phyloP scores from a whole-genome alignment of 805 yeast genomes.

The Danielozyma ontarioensis region DNA sequence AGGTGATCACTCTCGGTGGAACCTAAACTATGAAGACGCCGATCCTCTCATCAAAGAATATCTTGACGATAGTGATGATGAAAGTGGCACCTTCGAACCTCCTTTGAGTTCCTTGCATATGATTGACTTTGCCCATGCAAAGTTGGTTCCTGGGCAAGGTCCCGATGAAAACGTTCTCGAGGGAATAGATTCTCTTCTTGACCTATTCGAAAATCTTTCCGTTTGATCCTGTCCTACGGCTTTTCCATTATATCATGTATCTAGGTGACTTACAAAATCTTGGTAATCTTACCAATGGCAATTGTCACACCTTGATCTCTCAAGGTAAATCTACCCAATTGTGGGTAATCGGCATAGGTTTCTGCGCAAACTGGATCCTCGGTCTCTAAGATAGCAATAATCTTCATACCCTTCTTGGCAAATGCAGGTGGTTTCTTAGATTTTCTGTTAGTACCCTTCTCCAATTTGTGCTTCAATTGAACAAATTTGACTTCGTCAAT shows the following conservation, averaged over 20 bases:
- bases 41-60: constrained; percentile 29
- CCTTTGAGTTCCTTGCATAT: constrained; percentile 57
- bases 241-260: not conserved
- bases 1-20: constrained; percentile 56
- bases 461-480: constrained; percentile 83
- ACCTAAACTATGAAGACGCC: constrained; percentile 23
- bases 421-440: constrained; percentile 97
- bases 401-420: constrained; percentile 98
- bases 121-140: constrained; percentile 91
- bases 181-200: constrained; percentile 64
- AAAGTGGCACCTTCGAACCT: constrained; percentile 16
- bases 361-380: constrained; percentile 90
- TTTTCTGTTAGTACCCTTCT: constrained; percentile 94
- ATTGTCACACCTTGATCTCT: constrained; percentile 98
- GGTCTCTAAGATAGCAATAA: constrained; percentile 86
- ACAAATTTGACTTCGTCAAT: constrained; percentile 89
- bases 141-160: constrained; percentile 54
- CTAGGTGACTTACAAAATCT: constrained; percentile 51
- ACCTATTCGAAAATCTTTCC: constrained; percentile 29
- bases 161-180: constrained; percentile 64
- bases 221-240: constrained; percentile 2
- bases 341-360: constrained; percentile 87
- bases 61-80: constrained; percentile 19
- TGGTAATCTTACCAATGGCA: constrained; percentile 97
- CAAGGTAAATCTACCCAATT: constrained; percentile 94